Base-by-base conservation (phyloP, 331 rosid genomes). In the Telfairia occidentalis region DNA sequence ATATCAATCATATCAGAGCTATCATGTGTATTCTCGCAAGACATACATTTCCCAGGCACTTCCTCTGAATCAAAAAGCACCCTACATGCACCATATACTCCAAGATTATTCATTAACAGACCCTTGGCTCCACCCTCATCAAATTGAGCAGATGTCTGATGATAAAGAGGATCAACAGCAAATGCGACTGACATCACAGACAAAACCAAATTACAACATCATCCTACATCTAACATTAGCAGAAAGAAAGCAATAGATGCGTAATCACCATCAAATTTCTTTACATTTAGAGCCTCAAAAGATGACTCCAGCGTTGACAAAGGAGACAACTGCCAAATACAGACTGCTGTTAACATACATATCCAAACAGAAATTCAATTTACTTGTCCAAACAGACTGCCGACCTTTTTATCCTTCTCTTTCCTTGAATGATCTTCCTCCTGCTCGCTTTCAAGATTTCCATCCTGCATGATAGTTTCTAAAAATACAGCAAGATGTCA, bases 71-170 rank as follows among this genome's bases (percentile, higher is more conserved):
- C 98, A 82, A 95, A 95, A 73, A 95, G 96, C 76, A 95, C 86
- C 80, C 86, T 86, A 84, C 97, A 91, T 64, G 85, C 88, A 81
- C 91, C 92, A 81, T 84, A 95, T 13, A 92, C 86, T 57, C 97
- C 92, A 10, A 92, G 97, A 85, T 95, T 95, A 78, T 87, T 95
- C 97, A 95, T 85, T 66, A 95, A 81, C 66, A 95, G 93, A 83
- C 96, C 99, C 89, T 83, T 90, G 54, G 99, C 97, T 79, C 99
- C 99, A 49, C 97, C 97, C 89, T 95, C 97, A 45, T 95, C 97
- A 73, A 95, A 95, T 82, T 95, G 93, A 64, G 99, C 97, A 9
- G 99, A 87, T 57, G 99, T 92, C 81, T 95, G 97, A 80, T 90
- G 96, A 82, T 95, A 95, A 66, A 95, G 96, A 10, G 97, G 97